These are phyloP conservation scores for Fusarium tjaetaba DNA, from an alignment of 2,329 filamentous ascomycete genomes.

Conservation along the genomic window DNA sequence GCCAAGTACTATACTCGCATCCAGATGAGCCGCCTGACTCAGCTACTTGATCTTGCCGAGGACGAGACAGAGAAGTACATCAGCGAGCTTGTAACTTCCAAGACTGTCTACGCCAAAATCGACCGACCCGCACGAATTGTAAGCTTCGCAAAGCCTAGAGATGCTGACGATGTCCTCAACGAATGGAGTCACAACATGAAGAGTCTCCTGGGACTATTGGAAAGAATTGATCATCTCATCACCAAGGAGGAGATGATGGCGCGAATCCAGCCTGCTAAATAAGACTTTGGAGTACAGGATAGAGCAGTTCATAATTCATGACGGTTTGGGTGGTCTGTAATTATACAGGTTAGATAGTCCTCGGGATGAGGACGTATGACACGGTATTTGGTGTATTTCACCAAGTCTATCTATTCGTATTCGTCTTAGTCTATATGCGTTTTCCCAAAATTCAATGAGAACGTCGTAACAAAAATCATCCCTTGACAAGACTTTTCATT, in stretches of 20 bases:
- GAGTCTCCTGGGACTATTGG: slow-evolving; percentile 83
- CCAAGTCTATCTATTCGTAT: slow-evolving; percentile 40
- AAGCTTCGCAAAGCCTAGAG: slow-evolving; percentile 92
- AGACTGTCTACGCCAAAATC: slow-evolving; percentile 98
- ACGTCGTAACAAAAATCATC: background rate
- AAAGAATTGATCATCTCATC: slow-evolving; percentile 96
- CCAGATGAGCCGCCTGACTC: slow-evolving; percentile 87
- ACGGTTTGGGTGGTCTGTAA: slow-evolving; percentile 47
- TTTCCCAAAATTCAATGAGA: background rate
- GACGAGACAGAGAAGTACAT: slow-evolving; percentile 99
- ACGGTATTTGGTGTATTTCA: slow-evolving; percentile 40
- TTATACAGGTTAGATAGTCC: slow-evolving; percentile 50
- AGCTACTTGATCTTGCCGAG: slow-evolving; percentile 90
- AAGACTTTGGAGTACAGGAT: slow-evolving; percentile 46
- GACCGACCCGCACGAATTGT: slow-evolving; percentile 92
- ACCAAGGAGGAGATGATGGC: slow-evolving; percentile 99
- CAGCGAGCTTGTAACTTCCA: slow-evolving; percentile 93
- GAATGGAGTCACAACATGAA: slow-evolving; percentile 99
- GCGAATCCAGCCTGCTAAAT: slow-evolving; percentile 77
- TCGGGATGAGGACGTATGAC: slow-evolving; percentile 46
- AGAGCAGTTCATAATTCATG: slow-evolving; percentile 42
- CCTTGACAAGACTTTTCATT: background rate
- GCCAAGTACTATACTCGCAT: slow-evolving; percentile 99
- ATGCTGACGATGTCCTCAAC: slow-evolving; percentile 95
- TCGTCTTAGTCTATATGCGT: slow-evolving; percentile 29